Percentiles rank a stretch among this genome's conserved stretches.
Evolutionary conservation across 129 eudicot genomes (phyloP).

Genomic region (Cynara cardunculus): DNA sequence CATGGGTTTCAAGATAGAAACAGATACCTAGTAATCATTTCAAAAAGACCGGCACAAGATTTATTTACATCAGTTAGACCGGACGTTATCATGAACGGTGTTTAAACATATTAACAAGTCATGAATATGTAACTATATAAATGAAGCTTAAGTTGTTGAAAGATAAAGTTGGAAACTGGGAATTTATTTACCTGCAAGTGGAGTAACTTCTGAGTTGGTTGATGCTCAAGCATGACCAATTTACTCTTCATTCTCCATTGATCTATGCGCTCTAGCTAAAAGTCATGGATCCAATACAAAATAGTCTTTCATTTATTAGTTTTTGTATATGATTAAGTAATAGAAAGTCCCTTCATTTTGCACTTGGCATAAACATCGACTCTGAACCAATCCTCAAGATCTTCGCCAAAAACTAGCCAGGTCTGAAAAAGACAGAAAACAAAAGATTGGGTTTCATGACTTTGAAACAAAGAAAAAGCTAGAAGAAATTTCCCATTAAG

Average conservation of each 20-base stretch:
- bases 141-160: not conserved
- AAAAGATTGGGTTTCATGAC: too few species aligned
- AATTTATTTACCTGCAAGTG: not conserved
- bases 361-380: too few species aligned
- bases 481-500: too few species aligned
- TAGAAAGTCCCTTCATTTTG: not conserved
- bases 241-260: too few species aligned
- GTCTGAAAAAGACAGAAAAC: too few species aligned
- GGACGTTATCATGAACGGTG: not conserved
- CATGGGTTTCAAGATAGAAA: not conserved
- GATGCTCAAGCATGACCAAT: slow-evolving; percentile 32
- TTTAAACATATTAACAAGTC: not conserved
- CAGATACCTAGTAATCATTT: too few species aligned
- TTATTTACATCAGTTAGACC: not conserved
- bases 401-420: too few species aligned
- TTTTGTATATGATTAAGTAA: too few species aligned
- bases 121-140: not conserved
- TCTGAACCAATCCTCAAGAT: too few species aligned
- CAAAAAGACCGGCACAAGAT: not conserved
- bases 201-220: not conserved
- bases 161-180: not conserved
- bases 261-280: not conserved
- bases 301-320: too few species aligned
- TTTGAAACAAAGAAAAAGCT: too few species aligned
- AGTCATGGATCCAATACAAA: not conserved